phyloP scores from a whole-genome alignment of 2,329 filamentous ascomycete species.

The Sporothrix brunneoviolacea region DNA sequence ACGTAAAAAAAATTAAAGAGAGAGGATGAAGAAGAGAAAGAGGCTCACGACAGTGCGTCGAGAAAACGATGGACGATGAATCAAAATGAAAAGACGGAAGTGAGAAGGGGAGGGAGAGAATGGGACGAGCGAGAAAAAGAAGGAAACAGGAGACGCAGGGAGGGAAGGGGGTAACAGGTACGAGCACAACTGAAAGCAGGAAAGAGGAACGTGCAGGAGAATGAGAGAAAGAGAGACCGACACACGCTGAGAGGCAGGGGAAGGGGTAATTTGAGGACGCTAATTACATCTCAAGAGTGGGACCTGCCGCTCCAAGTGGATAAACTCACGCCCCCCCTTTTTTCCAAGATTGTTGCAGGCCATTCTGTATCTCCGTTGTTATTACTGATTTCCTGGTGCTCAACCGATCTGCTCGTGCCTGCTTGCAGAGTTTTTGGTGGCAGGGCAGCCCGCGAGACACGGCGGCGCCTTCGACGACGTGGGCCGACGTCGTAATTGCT shows the following conservation, averaged over 20 bases:
- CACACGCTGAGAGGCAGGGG: conserved; percentile 8
- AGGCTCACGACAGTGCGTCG: conserved; percentile 12
- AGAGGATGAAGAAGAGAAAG: conserved; percentile 9
- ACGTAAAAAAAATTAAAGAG: conserved; percentile 9
- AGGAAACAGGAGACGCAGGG: conserved; percentile 3
- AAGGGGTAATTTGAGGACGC: conserved; percentile 13
- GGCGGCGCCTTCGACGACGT: too few species aligned
- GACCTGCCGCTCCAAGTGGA: conserved; percentile 4
- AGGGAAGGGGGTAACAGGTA: conserved; percentile 9
- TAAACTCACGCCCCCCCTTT: conserved; percentile 9
- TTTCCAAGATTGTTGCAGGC: neutral
- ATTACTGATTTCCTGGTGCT: too few species aligned
- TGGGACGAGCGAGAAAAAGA: conserved; percentile 6
- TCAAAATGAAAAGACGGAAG: conserved; percentile 1
- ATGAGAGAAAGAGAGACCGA: conserved; percentile 8
- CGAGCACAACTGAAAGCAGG: conserved; percentile 11
- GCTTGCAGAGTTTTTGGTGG: too few species aligned
- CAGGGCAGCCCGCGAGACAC: too few species aligned
- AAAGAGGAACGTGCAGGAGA: neutral
- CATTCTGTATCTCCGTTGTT: too few species aligned
- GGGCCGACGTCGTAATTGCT: too few species aligned
- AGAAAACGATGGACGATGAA: conserved; percentile 19
- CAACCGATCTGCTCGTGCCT: too few species aligned
- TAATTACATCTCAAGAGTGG: conserved; percentile 9
- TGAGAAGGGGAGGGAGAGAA: conserved; percentile 7